Conservation (phyloP, 2,329 filamentous ascomycete genomes). For the Apiospora aurea region DNA sequence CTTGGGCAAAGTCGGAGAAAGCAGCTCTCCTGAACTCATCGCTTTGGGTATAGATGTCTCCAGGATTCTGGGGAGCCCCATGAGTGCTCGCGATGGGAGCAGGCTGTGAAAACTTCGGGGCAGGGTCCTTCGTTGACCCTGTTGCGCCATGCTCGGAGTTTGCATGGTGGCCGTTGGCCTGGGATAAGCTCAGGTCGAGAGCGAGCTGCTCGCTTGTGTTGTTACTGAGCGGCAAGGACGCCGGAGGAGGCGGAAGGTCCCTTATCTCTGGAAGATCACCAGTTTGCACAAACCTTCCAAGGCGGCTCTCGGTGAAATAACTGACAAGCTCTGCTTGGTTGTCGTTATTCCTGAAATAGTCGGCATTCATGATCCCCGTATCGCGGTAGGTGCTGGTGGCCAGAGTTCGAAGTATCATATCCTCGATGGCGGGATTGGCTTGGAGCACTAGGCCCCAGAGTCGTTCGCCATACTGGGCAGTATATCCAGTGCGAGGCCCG, state of each 20-base stretch:
- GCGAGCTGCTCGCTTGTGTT: neutral
- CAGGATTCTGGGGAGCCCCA: slow-evolving; percentile 43
- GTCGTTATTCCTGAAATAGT: slow-evolving; percentile 43
- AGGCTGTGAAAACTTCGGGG: slow-evolving; percentile 25
- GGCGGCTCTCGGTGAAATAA: slow-evolving; percentile 42
- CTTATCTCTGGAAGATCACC: slow-evolving; percentile 39
- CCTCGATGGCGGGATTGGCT: slow-evolving; percentile 42
- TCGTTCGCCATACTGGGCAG: slow-evolving; percentile 44
- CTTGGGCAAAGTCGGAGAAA: slow-evolving; percentile 29
- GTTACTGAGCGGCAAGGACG: neutral
- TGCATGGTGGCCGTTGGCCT: neutral
- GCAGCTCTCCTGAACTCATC: slow-evolving; percentile 40
- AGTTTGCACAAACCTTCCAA: slow-evolving; percentile 41
- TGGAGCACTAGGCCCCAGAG: slow-evolving; percentile 44
- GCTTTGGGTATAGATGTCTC: slow-evolving; percentile 43
- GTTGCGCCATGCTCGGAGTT: slow-evolving; percentile 5
- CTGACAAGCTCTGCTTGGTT: slow-evolving; percentile 44
- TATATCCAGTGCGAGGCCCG: slow-evolving; percentile 44
- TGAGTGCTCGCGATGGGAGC: slow-evolving; percentile 38
- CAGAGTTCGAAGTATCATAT: slow-evolving; percentile 41
- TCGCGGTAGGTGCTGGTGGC: slow-evolving; percentile 39
- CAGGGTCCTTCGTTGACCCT: neutral
- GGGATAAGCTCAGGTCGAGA: neutral
- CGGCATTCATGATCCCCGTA: slow-evolving; percentile 41
- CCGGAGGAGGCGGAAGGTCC: slow-evolving; percentile 13